Conservation (phyloP, 1,284 basidiomycete species). For the Athelia sp. region DNA sequence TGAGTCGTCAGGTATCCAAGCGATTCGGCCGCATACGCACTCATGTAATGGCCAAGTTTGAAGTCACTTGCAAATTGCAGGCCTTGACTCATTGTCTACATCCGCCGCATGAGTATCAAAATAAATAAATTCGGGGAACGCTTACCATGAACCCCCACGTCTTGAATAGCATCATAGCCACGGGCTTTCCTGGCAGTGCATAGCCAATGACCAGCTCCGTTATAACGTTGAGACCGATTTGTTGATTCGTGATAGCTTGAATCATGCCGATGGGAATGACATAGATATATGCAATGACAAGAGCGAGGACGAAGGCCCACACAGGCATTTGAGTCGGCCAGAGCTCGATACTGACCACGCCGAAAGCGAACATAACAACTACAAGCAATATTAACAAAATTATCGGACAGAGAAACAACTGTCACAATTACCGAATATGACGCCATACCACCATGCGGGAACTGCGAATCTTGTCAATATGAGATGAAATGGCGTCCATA, state of each 20-base stretch:
- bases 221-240: conserved; percentile 31
- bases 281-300: conserved; percentile 34
- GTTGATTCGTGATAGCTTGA: conserved; percentile 41
- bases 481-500: conserved; percentile 10
- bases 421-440: conserved; percentile 26
- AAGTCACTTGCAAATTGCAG: conserved; percentile 38
- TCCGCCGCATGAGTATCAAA: conserved; percentile 10
- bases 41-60: conserved; percentile 49
- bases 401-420: too few species aligned
- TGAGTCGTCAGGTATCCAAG: too few species aligned
- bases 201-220: conserved; percentile 46
- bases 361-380: conserved; percentile 54
- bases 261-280: conserved; percentile 53
- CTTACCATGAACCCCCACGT: conserved; percentile 34
- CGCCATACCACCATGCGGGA: conserved; percentile 70
- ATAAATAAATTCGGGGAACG: background rate
- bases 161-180: conserved; percentile 38
- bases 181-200: conserved; percentile 31
- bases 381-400: too few species aligned
- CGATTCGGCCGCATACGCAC: too few species aligned
- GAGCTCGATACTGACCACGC: conserved; percentile 64
- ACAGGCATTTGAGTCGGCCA: conserved; percentile 66
- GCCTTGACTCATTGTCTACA: conserved; percentile 31
- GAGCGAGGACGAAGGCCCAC: conserved; percentile 47
- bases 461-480: too few species aligned